Evolutionary conservation across 441 rosid genomes (phyloP).

Genomic region (Euphorbia schlechtendalii): DNA sequence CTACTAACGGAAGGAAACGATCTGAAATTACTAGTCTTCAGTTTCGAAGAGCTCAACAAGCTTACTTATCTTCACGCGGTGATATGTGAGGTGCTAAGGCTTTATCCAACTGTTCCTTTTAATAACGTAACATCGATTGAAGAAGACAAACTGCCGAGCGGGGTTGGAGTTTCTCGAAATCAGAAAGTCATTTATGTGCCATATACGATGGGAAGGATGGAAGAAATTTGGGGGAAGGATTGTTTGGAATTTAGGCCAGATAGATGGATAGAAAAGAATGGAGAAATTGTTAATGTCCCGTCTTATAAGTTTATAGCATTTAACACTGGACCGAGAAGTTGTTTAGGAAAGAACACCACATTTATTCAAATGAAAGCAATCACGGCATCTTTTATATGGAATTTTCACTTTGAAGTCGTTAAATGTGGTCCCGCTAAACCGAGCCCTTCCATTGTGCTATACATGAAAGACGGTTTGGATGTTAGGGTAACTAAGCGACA

Average conservation of each 20-base stretch:
- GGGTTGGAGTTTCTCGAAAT: not conserved
- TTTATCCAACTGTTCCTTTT: no score
- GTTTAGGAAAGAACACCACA: slow-evolving; percentile 31
- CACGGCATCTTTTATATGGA: not conserved
- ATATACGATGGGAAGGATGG: slow-evolving; percentile 15
- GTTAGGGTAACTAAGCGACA: not conserved
- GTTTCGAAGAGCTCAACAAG: no score
- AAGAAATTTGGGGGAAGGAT: slow-evolving; percentile 30
- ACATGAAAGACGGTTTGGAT: not conserved
- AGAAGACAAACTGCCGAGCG: not conserved
- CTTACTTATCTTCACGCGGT: no score
- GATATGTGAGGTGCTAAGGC: no score
- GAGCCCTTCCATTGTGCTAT: not conserved
- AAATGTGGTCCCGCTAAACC: not conserved
- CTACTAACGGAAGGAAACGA: no score
- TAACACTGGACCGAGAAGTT: no score
- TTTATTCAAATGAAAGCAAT: no score
- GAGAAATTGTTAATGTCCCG: slow-evolving; percentile 17
- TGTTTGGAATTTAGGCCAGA: no score
- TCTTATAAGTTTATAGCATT: slow-evolving; percentile 26
- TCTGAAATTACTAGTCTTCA: no score
- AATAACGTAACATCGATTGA: no score
- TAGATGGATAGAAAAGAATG: no score
- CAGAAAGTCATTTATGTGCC: slow-evolving; percentile 15
- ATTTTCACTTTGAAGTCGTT: not conserved